Percentiles rank a stretch among this genome's conserved stretches.
Evolutionary conservation across 768 basidiomycete genomes (phyloP).

Genomic region (Nidularia pulvinata): DNA sequence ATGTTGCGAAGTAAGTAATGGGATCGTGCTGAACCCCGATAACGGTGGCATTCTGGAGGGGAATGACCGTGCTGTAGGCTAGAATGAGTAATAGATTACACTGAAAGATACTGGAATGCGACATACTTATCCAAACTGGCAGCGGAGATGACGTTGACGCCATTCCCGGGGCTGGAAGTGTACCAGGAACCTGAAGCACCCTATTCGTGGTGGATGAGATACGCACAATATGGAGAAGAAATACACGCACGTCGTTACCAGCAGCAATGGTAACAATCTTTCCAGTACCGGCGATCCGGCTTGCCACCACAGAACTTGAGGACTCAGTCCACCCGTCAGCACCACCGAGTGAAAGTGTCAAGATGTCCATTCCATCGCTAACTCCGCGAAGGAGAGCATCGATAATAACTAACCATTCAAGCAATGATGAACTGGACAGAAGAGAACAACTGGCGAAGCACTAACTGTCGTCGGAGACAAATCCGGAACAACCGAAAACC

Average conservation of each 20-base stretch:
- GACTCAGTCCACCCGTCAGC: constrained; percentile 65
- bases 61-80: constrained; percentile 43
- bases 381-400: constrained; percentile 51
- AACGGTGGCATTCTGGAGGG: constrained; percentile 55
- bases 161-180: constrained; percentile 51
- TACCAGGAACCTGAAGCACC: constrained; percentile 65
- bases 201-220: constrained; percentile 13
- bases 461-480: constrained; percentile 48
- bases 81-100: background rate
- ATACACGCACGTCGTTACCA: constrained; percentile 41
- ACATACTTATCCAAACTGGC: constrained; percentile 52
- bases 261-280: constrained; percentile 65
- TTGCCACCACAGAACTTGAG: constrained; percentile 52
- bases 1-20: constrained; percentile 52
- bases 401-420: constrained; percentile 24
- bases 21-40: constrained; percentile 44
- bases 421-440: background rate
- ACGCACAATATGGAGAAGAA: background rate
- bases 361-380: constrained; percentile 56
- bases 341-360: constrained; percentile 68
- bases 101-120: background rate
- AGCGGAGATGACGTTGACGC: constrained; percentile 54
- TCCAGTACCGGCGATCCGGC: constrained; percentile 54
- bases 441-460: constrained; percentile 6
- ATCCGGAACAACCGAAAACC: constrained; percentile 60